phyloP scores from a whole-genome alignment of 1,284 basidiomycete genomes.

The Takashimella tepidaria region DNA sequence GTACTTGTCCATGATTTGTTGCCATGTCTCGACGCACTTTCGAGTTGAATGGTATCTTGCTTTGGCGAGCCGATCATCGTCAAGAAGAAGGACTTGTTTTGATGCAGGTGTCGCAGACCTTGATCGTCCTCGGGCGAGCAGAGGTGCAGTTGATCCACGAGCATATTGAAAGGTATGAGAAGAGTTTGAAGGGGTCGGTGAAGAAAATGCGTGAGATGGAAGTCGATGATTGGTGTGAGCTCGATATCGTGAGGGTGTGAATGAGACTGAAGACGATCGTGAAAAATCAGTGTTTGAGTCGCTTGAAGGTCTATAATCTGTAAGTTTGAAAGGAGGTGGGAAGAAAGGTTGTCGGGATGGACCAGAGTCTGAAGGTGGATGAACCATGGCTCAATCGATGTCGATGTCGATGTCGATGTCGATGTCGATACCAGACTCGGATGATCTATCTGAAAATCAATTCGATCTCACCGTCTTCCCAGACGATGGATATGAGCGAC shows the following conservation, averaged over 20 bases:
- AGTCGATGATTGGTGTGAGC: not conserved
- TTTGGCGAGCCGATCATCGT: not conserved
- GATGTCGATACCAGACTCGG: no score
- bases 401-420: no score
- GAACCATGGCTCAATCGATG: no score
- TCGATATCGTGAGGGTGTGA: slow-evolving; percentile 2
- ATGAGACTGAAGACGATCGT: no score
- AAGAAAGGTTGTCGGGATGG: slow-evolving; percentile 9
- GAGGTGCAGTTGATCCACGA: slow-evolving; percentile 9
- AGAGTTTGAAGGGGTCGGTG: not conserved
- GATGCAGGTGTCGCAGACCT: slow-evolving; percentile 7
- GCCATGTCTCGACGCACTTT: slow-evolving; percentile 23
- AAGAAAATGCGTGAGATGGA: not conserved
- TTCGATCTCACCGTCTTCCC: no score
- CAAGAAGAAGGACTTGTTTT: not conserved
- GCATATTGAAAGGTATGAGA: slow-evolving; percentile 2
- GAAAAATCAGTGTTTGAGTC: no score
- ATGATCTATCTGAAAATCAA: no score
- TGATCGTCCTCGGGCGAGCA: slow-evolving; percentile 9
- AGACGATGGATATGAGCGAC: no score
- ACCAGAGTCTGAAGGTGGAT: slow-evolving; percentile 7
- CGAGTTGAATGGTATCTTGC: slow-evolving; percentile 5
- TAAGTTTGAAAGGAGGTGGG: slow-evolving; percentile 5
- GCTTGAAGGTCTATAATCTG: not conserved
- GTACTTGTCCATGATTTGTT: slow-evolving; percentile 38